phyloP scores from a whole-genome alignment of 2,329 filamentous ascomycete genomes.

The Rachicladosporium sp. region DNA sequence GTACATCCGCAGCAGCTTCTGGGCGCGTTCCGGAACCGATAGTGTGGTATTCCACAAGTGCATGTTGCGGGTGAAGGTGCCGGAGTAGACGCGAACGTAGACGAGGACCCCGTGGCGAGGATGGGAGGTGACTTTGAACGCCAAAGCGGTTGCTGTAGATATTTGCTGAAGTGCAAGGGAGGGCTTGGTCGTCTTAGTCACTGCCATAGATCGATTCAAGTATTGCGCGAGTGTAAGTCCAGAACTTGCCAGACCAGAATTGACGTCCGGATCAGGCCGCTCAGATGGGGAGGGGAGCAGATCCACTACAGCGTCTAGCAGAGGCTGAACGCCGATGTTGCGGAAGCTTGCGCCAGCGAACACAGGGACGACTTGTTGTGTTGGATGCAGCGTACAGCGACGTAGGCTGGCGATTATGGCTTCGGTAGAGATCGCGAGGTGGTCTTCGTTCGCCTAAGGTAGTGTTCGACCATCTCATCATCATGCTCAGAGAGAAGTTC shows the following conservation, averaged over 20 bases:
- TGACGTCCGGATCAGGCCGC: constrained; percentile 63
- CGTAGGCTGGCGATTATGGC: constrained; percentile 64
- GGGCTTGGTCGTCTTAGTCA: no score
- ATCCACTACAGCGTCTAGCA: constrained; percentile 79
- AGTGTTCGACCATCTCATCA: constrained; percentile 72
- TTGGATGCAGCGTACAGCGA: constrained; percentile 53
- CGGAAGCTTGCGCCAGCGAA: constrained; percentile 88
- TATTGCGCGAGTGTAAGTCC: no score
- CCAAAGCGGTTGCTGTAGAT: constrained; percentile 35
- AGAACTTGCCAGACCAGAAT: no score
- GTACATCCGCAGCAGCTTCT: constrained; percentile 77
- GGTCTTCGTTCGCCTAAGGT: constrained; percentile 64
- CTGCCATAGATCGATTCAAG: no score
- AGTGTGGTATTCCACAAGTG: constrained; percentile 81
- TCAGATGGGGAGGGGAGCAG: constrained; percentile 75
- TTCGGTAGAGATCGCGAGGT: constrained; percentile 50
- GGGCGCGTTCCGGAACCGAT: constrained; percentile 63
- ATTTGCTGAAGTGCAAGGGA: no score
- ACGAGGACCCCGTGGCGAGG: constrained; percentile 74
- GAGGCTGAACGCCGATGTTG: constrained; percentile 84
- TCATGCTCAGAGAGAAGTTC: constrained; percentile 83
- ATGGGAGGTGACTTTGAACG: constrained; percentile 92
- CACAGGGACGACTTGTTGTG: constrained; percentile 67
- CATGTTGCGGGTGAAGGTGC: constrained; percentile 60
- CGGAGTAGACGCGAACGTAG: constrained; percentile 86